Evolutionary conservation across 1,139 yeast species (phyloP).

Genomic region (Magnusiomyces tetraspermus): DNA sequence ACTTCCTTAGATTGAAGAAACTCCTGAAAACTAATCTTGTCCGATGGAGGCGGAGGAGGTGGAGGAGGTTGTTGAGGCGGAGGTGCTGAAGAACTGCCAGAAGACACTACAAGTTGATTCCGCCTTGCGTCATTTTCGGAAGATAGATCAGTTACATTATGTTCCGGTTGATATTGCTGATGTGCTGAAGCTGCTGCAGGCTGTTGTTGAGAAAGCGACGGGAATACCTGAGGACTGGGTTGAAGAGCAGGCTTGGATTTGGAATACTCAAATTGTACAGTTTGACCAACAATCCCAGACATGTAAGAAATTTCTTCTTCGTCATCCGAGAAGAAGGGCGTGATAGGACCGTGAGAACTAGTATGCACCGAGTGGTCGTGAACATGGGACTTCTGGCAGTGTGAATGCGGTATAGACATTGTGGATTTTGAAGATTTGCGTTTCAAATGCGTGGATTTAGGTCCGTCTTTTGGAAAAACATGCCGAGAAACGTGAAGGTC

Average conservation of each 20-base stretch:
- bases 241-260: slow-evolving; percentile 15
- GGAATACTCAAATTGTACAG: slow-evolving; percentile 50
- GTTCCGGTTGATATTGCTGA: not conserved
- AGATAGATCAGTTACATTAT: not conserved
- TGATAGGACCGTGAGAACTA: not conserved
- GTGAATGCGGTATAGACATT: slow-evolving; percentile 1
- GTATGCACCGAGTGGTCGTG: not conserved
- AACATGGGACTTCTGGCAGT: not conserved
- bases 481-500: slow-evolving; percentile 17
- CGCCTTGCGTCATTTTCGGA: not conserved
- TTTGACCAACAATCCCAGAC: slow-evolving; percentile 42
- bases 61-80: slow-evolving; percentile 4
- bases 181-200: not conserved
- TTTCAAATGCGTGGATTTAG: slow-evolving; percentile 21
- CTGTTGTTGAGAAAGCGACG: not conserved
- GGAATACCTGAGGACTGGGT: slow-evolving; percentile 27
- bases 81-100: not conserved
- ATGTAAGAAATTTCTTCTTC: not conserved
- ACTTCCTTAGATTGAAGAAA: slow-evolving; percentile 10
- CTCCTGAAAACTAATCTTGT: slow-evolving; percentile 11
- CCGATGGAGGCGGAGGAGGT: slow-evolving; percentile 6
- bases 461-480: slow-evolving; percentile 24
- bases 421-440: not conserved
- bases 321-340: slow-evolving; percentile 12
- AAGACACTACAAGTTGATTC: not conserved